Percentiles rank a stretch among this genome's conserved stretches.
Conservation (phyloP, 2,329 filamentous ascomycete species). For the Metarhizium brunneum region DNA sequence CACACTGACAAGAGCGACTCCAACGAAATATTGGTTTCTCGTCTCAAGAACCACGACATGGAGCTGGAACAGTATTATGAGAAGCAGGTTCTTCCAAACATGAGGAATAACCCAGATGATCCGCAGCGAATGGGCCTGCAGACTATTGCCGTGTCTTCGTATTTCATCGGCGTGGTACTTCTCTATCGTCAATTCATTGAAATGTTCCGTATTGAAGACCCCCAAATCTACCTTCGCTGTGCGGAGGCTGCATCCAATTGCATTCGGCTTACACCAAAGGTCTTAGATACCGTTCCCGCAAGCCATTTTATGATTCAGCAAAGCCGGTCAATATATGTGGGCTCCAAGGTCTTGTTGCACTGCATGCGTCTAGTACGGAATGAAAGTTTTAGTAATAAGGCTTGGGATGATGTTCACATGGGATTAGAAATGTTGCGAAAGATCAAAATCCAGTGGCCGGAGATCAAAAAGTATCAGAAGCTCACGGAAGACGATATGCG, state of each 20-base stretch:
- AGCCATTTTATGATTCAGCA: neutral
- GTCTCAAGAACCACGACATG: neutral
- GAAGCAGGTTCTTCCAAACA: neutral
- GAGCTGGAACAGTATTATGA: neutral
- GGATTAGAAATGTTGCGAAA: neutral
- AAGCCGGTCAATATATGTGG: neutral
- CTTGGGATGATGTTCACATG: neutral
- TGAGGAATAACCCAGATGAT: neutral
- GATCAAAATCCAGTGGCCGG: neutral
- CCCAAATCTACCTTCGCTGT: neutral
- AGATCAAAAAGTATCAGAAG: neutral
- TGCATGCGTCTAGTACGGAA: neutral
- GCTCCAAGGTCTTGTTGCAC: neutral
- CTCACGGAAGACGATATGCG: neutral
- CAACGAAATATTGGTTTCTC: neutral
- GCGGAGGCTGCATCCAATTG: neutral
- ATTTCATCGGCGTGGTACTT: neutral
- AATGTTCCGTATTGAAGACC: neutral
- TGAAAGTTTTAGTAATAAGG: neutral
- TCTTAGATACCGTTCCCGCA: neutral
- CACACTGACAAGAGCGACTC: neutral
- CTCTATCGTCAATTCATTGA: neutral
- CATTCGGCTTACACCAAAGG: neutral
- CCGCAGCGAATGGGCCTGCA: neutral
- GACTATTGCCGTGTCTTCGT: neutral